Percentiles rank a stretch among this genome's conserved stretches.
Evolutionary conservation across 164 flowering plant species (phyloP).

Genomic region (Protea cynaroides): DNA sequence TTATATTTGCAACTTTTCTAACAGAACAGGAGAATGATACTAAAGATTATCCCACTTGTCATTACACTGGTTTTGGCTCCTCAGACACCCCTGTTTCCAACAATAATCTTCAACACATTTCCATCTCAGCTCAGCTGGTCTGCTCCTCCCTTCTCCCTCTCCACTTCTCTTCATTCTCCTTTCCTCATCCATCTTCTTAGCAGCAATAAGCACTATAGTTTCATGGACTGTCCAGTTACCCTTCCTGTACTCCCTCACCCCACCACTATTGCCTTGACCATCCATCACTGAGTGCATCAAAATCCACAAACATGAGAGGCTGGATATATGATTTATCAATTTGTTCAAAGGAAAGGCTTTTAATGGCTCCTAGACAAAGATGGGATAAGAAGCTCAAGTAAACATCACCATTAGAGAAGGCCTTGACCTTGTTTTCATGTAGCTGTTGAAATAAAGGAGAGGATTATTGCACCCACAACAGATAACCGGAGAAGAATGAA

Average conservation of each 20-base stretch:
- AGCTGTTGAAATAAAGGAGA: not conserved
- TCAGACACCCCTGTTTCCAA: conserved; percentile 62
- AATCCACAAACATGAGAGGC: not conserved
- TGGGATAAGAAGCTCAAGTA: not conserved
- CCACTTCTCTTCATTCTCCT: conserved; percentile 45
- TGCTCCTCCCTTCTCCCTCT: conserved; percentile 22
- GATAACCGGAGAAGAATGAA: not conserved
- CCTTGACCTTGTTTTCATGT: conserved; percentile 2
- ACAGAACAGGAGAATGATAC: no score
- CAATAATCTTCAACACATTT: conserved; percentile 88
- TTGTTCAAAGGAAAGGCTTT: conserved; percentile 9
- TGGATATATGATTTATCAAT: no score
- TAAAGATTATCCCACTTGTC: conserved; percentile 89
- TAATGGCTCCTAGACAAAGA: conserved; percentile 2
- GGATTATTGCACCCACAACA: not conserved
- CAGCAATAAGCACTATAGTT: conserved; percentile 61
- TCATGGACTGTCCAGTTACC: no score
- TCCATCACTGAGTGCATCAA: conserved; percentile 29
- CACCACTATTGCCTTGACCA: conserved; percentile 23
- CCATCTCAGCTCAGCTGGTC: conserved; percentile 68
- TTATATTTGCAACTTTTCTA: no score
- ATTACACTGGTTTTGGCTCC: conserved; percentile 88
- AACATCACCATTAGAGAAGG: no score
- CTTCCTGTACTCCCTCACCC: conserved; percentile 65
- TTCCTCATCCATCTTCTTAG: conserved; percentile 76